Conservation (phyloP, 768 basidiomycete species). For the Tylopilus cervinicoccineus region DNA sequence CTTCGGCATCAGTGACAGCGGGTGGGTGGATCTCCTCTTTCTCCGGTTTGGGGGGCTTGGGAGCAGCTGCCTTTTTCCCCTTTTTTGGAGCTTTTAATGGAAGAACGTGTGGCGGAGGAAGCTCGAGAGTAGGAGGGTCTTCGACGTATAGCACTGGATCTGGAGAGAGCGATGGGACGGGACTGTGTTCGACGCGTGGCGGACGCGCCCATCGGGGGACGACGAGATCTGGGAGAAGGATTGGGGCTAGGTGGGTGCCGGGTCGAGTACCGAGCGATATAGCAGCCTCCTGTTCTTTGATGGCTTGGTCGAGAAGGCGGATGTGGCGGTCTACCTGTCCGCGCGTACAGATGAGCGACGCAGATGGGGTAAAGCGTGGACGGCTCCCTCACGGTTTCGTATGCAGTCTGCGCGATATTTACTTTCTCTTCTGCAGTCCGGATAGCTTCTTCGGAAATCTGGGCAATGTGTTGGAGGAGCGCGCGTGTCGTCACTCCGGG, state of each 20-base stretch:
- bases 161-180: conserved; percentile 35
- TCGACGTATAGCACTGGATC: conserved; percentile 22
- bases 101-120: conserved; percentile 6
- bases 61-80: conserved; percentile 18
- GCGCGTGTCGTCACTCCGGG: conserved; percentile 40
- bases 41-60: conserved; percentile 14
- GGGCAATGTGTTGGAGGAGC: conserved; percentile 55
- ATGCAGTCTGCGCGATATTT: conserved; percentile 65
- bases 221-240: conserved; percentile 59
- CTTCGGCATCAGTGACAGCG: conserved; percentile 7
- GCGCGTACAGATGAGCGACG: neutral
- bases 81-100: conserved; percentile 20
- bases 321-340: conserved; percentile 75
- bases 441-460: conserved; percentile 54
- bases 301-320: conserved; percentile 71
- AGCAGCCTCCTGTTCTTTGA: conserved; percentile 55
- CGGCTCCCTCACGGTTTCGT: conserved; percentile 54
- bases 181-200: conserved; percentile 40
- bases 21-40: conserved; percentile 15
- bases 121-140: conserved; percentile 10
- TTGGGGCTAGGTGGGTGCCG: conserved; percentile 50
- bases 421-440: conserved; percentile 74
- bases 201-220: conserved; percentile 51
- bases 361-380: neutral
- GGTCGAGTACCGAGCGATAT: conserved; percentile 50